Base-by-base conservation (phyloP, 2,329 filamentous ascomycete species). In the Cryphonectria radicalis region DNA sequence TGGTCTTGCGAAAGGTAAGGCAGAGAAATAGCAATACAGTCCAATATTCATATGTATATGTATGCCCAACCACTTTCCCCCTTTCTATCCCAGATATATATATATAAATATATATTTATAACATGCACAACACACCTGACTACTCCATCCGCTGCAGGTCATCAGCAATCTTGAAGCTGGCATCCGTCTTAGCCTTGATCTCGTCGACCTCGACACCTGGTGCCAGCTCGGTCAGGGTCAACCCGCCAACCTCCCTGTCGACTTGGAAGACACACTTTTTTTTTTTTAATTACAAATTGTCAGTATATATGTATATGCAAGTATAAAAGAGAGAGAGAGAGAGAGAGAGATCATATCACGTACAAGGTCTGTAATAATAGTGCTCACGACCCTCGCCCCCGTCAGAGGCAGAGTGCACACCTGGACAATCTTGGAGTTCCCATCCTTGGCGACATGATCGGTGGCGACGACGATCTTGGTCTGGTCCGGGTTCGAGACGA, bases 401-500 rank as follows among this genome's bases (percentile, higher is more conserved):
- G 91, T 93, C 76, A 93, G 78, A 0, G 91, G 91, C 77, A 93
- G 80, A 3, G 80, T 85, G 80, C 91, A 92, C 72, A 85, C 82
- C 76, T 90, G 84, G 22, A 92, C 86, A 74, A 93, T 86, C 84
- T 93, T 93, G 72, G 88, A 84, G 1, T 85, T 85, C 22, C 91
- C 91, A 75, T 91, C 88, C 81, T 91, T 92, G 74, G 90, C 90
- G 0, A 90, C 87, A 77, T 93, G 91, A 77, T 91, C 90, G 3
- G 90, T 92, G 0, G 90, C 88, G 3, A 92, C 90, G 5, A 93
- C 89, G 75, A 93, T 91, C 84, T 92, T 92, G 74, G 91, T 93
- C 76, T 86, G 85, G 75, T 91, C 89, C 0, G 91, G 91, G 80
- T 92, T 92, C 53, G 89, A 90, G 14, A 93, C 90, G 10, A 93